Conservation (phyloP, 1,139 yeast genomes). For the Yamadazyma oceani region DNA sequence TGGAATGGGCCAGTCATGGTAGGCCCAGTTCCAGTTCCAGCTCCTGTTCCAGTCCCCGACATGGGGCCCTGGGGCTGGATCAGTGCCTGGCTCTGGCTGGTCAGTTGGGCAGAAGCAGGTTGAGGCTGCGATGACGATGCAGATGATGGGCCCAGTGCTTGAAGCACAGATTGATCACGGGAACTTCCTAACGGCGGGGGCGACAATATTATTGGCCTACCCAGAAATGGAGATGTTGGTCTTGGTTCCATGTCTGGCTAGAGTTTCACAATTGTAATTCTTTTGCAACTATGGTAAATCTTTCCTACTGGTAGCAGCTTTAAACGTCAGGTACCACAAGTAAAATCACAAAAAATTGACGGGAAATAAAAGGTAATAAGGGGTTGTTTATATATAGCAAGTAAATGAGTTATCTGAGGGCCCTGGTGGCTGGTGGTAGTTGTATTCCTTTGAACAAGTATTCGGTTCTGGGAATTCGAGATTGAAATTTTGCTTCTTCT, state of each 20-base stretch:
- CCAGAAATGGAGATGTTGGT: slow-evolving; percentile 14
- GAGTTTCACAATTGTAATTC: not conserved
- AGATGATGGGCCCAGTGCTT: too few species aligned
- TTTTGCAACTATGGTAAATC: not conserved
- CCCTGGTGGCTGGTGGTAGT: too few species aligned
- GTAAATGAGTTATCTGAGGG: too few species aligned
- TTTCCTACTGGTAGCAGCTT: too few species aligned
- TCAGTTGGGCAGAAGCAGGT: not conserved
- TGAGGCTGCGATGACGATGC: slow-evolving; percentile 6
- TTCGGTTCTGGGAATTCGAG: not conserved
- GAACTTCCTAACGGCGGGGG: slow-evolving; percentile 36
- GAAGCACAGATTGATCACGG: not conserved
- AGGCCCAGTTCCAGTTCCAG: too few species aligned
- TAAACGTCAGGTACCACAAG: too few species aligned
- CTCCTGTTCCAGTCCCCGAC: too few species aligned
- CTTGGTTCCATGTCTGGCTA: slow-evolving; percentile 10
- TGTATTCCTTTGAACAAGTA: too few species aligned
- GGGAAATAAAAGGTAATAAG: too few species aligned
- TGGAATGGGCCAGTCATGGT: slow-evolving; percentile 18
- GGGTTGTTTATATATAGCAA: too few species aligned
- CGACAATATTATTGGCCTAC: slow-evolving; percentile 40
- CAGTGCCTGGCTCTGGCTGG: not conserved
- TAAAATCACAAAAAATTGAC: too few species aligned
- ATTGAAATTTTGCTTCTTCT: slow-evolving; percentile 1
- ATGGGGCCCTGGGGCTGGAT: slow-evolving; percentile 1